Evolutionary conservation across 2,329 filamentous ascomycete species (phyloP), one percentile per base, ranked within the genome.

Genomic region (Colletotrichum costaricense): DNA sequence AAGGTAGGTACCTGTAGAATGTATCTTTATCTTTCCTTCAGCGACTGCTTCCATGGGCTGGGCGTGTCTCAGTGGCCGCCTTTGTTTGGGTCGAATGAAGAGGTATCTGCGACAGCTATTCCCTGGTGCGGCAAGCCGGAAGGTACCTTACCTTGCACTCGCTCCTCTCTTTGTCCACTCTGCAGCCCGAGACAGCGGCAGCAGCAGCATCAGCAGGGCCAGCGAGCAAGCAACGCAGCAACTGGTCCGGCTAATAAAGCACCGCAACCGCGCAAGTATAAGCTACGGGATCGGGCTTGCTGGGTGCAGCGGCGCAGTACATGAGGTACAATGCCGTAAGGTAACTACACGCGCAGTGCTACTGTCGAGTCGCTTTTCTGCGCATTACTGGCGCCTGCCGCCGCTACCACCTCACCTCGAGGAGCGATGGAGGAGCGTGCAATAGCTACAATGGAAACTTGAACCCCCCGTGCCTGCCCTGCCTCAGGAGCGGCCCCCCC

Each of bases 71-170:
- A 73, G 22, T 35, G 70, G 54, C 30, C 19, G 52, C 35, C 59
- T 72, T 63, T 72, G 65, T 54, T 38, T 35, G 63, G 58, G 52
- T 28, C 52, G 65, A 49, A 57, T 68, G 65, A 69, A 33, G 66
- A 65, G 67, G 54, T 57, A 52, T 70, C 67, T 73, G 70, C 60
- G 70, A 73, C 70, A 65, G 60, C 52, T 26, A 62, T 52, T 69
- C 60, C 38, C 69, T 64, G 59, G 66, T 65, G 54, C 24, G 64
- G 57, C 57, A 35, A 35, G n/a, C 35, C 28, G 33, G 57, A 30
- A 67, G 38, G 59, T 64, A 59, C 42, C 26, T 55, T 30, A 22
- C 42, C 26, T 55, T 30, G 16, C 52, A 42, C 38, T 42, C 8
- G 38, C 5, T 42, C 56, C 33, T 72, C 54, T 69, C 59, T 72